Evolutionary conservation across 2,329 filamentous ascomycete species (phyloP), one percentile per base, ranked within the genome.

Genomic region (Phaeosphaeria sp.): DNA sequence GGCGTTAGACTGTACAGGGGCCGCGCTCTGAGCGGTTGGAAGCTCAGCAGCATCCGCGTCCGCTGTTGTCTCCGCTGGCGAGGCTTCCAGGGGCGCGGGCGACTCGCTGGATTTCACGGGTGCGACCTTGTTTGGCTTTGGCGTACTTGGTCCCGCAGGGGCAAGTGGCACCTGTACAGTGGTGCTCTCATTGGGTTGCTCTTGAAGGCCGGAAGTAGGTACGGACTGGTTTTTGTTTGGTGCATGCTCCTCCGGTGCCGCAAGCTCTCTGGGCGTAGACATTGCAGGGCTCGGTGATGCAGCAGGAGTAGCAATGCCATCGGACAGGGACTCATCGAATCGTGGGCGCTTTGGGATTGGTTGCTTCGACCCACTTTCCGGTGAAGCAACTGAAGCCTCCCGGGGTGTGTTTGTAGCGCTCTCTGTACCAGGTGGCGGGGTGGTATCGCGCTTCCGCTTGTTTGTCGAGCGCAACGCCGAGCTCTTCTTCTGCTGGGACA

Each of bases 381-480:
- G 64, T 1, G 70, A 69, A 40, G 64, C 67, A 36, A 65, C 48
- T 1, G 72, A 75, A 5, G 58, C 51, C 33, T 72, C 73, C 52
- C 65, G 59, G 17, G 63, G 67, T 9, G 49, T 47, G 17, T 61
- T 60, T 11, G 49, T 43, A 4, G 64, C 53, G 17, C 52, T 60
- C 2, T 73, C 65, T 1, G 59, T 56, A 1, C 63, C 36, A 18
- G 56, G 55, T n/a, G 73, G 70, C 2, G 78, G 77, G 20, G 77
- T 77, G 27, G 81, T 75, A 49, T 87, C 85, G 42, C 83, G 77
- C 67, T 87, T 88, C 51, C 86, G 81, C 73, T 88, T 88, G 64
- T 76, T 80, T 9, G 69, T 60, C 1, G 70, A 43, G n/a, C 67
- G 74, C 1, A 66, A 51, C 13, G 63, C 25, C 21, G 65, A 64